Conservation (phyloP, 163 green algal species). For the Chlamydomonas reinhardtii region DNA sequence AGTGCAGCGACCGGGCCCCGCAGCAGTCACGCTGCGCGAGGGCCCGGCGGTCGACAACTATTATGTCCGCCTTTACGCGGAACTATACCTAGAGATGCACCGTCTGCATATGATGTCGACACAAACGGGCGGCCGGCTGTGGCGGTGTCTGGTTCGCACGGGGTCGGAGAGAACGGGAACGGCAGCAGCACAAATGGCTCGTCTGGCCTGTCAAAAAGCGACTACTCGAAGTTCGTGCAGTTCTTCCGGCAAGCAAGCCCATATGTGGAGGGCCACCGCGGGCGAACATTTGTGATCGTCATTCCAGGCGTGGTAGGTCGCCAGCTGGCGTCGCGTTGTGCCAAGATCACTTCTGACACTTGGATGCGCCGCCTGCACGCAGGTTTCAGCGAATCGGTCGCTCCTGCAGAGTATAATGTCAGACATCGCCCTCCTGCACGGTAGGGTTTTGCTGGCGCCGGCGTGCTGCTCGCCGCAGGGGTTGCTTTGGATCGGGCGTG, state of each 20-base stretch:
- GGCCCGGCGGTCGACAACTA: too few species aligned
- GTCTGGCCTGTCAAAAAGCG: constrained; percentile 54
- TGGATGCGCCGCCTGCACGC: not conserved
- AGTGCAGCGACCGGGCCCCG: too few species aligned
- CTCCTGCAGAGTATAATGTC: constrained; percentile 77
- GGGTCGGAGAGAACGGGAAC: constrained; percentile 3
- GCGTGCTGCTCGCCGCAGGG: not conserved
- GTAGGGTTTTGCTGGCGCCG: constrained; percentile 44
- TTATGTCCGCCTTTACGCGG: constrained; percentile 3
- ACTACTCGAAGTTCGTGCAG: constrained; percentile 86
- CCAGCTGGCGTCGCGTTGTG: not conserved
- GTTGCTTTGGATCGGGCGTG: not conserved
- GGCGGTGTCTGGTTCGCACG: not conserved
- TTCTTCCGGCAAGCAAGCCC: constrained; percentile 89
- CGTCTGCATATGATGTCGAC: constrained; percentile 40
- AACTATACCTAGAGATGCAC: constrained; percentile 34
- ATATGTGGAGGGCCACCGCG: constrained; percentile 92
- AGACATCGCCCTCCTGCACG: constrained; percentile 86
- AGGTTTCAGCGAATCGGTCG: constrained; percentile 75
- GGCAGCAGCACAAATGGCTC: not conserved
- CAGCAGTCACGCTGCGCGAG: too few species aligned
- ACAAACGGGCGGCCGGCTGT: not conserved
- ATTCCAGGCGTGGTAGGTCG: constrained; percentile 75
- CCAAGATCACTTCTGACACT: not conserved
- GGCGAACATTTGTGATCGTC: constrained; percentile 90